These are phyloP conservation scores for Talaromyces ruber DNA, from an alignment of 495 filamentous ascomycete genomes.

Conservation along the genomic window DNA sequence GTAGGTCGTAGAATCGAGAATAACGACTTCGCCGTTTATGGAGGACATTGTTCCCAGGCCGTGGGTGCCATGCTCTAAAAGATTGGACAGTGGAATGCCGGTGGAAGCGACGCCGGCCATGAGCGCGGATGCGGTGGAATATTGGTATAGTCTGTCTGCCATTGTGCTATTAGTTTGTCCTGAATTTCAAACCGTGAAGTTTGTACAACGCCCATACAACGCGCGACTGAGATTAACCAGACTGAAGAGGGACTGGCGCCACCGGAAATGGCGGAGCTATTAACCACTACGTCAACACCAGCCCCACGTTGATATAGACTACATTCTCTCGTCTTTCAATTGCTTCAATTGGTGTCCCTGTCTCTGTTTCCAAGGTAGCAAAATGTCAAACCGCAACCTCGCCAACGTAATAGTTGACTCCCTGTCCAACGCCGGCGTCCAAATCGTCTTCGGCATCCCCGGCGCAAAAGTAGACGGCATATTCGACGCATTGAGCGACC, in stretches of 20 bases:
- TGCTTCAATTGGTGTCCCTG: neutral
- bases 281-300: neutral
- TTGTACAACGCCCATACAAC: neutral
- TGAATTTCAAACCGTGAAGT: neutral
- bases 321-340: neutral
- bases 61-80: constrained; percentile 37
- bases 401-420: constrained; percentile 29
- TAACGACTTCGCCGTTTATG: constrained; percentile 44
- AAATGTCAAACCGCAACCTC: constrained; percentile 11
- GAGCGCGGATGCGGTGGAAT: constrained; percentile 39
- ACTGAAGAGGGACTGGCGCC: neutral
- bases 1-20: constrained; percentile 37
- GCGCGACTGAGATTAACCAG: neutral
- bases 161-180: neutral
- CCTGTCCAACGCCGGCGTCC: constrained; percentile 27
- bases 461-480: constrained; percentile 7
- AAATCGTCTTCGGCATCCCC: constrained; percentile 25
- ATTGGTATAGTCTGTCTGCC: constrained; percentile 40
- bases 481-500: constrained; percentile 5
- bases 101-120: constrained; percentile 40
- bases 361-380: neutral
- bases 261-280: neutral
- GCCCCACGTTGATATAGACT: neutral
- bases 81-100: constrained; percentile 24
- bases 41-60: constrained; percentile 42